Evolutionary conservation across 169 alveolate species (phyloP), one percentile per base, ranked within the genome.

Genomic region (Plasmodium malariae): DNA sequence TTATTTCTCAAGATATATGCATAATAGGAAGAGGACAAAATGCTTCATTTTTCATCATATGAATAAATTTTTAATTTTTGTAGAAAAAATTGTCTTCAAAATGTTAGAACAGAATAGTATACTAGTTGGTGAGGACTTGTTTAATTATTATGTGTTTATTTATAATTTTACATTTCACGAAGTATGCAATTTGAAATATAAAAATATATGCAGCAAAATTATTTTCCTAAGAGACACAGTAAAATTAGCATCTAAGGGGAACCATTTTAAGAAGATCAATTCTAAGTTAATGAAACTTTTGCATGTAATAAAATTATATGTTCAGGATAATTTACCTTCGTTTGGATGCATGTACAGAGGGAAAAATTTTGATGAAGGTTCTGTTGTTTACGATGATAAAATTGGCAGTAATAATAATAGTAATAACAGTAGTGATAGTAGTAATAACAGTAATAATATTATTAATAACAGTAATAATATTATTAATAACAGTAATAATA

Each of bases 61-160:
- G 70, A 83, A 83, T 55, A 62, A 80, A 30, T 63, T 80, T 45
- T 26, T 80, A 36, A 65, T 48, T 11, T 19, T 6, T 2, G 28
- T 78, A 30, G 89, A 78, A 68, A 12, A 65, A 14, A 6, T 45
- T 3, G 19, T 78, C 36, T 78, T 78, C 49, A 6, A 74, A 30
- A 37, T 57, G 19, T 9, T 63, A 37, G 3, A 72, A 24, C 1
- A 30, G 7, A 43, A 17, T 7, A 4, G 17, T 51, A 32, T 19
- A 9, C 7, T 5, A 6, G 34, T 36, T 19, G 7, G 2, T 19
- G 49, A 36, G 37, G 49, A 83, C 14, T 19, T 59, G 17, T 86
- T 86, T 37, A 43, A 24, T 24, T 86, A 59, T 36, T 70, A 70
- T 76, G 30, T 86, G 21, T 86, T 86, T 30, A 17, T 86, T 32